Evolutionary conservation across 495 filamentous ascomycete genomes (phyloP).

Genomic region (Jackrogersella multiformis): DNA sequence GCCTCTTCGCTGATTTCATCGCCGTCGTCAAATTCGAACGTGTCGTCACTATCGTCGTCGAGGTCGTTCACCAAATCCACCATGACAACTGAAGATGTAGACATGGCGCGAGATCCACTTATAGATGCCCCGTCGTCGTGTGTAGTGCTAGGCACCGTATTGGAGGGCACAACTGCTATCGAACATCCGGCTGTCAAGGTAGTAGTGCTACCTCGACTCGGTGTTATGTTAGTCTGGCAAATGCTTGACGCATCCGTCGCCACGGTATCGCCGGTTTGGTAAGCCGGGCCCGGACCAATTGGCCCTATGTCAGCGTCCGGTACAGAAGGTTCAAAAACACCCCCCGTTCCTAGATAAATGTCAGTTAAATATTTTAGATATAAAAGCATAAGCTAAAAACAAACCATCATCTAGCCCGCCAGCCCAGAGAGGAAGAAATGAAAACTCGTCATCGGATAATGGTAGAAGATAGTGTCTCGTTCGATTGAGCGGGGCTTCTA

Average conservation of each 20-base stretch:
- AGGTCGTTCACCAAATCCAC: background rate
- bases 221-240: constrained; percentile 12
- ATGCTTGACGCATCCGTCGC: constrained; percentile 34
- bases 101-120: background rate
- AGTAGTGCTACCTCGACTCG: constrained; percentile 10
- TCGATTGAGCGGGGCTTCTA: constrained; percentile 36
- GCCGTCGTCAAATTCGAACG: constrained; percentile 20
- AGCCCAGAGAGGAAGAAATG: constrained; percentile 58
- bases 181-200: constrained; percentile 39
- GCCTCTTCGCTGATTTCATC: constrained; percentile 25
- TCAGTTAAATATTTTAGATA: no score
- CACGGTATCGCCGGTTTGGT: constrained; percentile 53
- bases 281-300: constrained; percentile 55
- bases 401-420: constrained; percentile 58
- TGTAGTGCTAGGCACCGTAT: constrained; percentile 3
- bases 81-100: constrained; percentile 4
- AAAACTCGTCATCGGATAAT: constrained; percentile 51
- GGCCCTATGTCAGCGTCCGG: constrained; percentile 54
- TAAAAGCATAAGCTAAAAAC: no score
- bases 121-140: constrained; percentile 4
- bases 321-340: constrained; percentile 52
- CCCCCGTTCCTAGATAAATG: no score
- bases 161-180: constrained; percentile 21
- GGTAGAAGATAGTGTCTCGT: constrained; percentile 47
- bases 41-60: constrained; percentile 9